Percentiles rank a stretch among this genome's conserved stretches.
Evolutionary conservation across 2,329 filamentous ascomycete species (phyloP).

Genomic region (Alternaria arbusti): DNA sequence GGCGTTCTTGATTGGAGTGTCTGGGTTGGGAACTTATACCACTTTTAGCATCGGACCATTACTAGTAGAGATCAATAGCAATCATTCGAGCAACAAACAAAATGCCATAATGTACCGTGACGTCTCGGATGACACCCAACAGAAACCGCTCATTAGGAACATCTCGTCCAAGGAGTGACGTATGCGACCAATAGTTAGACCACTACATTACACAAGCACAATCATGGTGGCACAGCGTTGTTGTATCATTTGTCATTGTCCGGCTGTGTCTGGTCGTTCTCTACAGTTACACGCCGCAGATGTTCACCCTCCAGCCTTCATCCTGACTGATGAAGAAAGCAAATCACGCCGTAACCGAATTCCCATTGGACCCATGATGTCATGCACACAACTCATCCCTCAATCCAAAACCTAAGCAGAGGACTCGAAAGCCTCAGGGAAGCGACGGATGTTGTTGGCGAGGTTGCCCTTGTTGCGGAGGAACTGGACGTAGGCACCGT

Average conservation of each 20-base stretch:
- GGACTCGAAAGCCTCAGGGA: slow-evolving; percentile 84
- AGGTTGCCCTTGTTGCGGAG: slow-evolving; percentile 90
- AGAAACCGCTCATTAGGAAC: not conserved
- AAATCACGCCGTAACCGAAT: slow-evolving; percentile 48
- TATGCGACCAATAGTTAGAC: not conserved
- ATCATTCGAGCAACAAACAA: not conserved
- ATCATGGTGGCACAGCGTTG: not conserved
- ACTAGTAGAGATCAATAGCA: not conserved
- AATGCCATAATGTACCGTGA: not conserved
- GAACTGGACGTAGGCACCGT: slow-evolving; percentile 99
- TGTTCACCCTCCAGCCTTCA: slow-evolving; percentile 36
- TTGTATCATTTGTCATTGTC: slow-evolving; percentile 46
- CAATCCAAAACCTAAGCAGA: slow-evolving; percentile 40
- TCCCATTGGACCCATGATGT: slow-evolving; percentile 44
- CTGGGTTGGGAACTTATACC: slow-evolving; percentile 3
- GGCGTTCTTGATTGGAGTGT: not conserved
- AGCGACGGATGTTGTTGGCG: slow-evolving; percentile 86
- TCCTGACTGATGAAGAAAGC: slow-evolving; percentile 43
- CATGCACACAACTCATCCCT: slow-evolving; percentile 29
- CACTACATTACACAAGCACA: not conserved
- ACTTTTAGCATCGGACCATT: slow-evolving; percentile 2
- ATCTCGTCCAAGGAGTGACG: not conserved
- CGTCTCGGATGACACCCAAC: not conserved
- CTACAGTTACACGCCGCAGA: slow-evolving; percentile 37
- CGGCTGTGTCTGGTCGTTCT: slow-evolving; percentile 35